phyloP scores from a whole-genome alignment of 2,329 filamentous ascomycete species.

The Bipolaris oryzae region DNA sequence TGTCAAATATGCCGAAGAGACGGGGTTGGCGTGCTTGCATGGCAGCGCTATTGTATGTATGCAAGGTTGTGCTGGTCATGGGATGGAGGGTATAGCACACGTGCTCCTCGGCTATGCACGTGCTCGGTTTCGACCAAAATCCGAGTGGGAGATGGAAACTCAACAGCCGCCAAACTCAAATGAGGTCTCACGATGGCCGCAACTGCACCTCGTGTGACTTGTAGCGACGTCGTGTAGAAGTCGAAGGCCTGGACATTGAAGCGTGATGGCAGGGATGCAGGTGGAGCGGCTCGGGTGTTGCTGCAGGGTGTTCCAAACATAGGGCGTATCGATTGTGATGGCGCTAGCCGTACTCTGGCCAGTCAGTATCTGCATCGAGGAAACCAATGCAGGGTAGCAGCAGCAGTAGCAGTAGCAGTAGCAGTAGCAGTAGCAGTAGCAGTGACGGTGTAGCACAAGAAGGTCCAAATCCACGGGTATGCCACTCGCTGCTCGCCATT shows the following conservation, averaged over 20 bases:
- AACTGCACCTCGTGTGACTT: background rate
- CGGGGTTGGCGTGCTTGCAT: background rate
- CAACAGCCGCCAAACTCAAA: background rate
- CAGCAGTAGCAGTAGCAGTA: no score
- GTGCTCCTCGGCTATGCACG: background rate
- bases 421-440: no score
- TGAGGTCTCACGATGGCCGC: background rate
- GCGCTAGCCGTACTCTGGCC: background rate
- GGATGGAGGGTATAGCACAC: background rate
- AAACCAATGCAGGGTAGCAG: slow-evolving; percentile 13
- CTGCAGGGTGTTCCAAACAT: slow-evolving; percentile 11
- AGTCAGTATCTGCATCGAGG: background rate
- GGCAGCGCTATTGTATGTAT: background rate
- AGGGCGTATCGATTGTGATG: slow-evolving; percentile 16
- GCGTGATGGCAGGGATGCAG: slow-evolving; percentile 7
- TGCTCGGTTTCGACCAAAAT: background rate
- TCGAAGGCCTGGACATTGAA: background rate
- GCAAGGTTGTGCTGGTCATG: slow-evolving; percentile 6
- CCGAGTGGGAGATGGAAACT: background rate
- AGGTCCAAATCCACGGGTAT: background rate
- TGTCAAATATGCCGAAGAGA: background rate
- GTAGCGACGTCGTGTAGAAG: background rate
- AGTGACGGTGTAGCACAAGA: slow-evolving; percentile 4
- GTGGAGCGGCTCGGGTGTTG: background rate
- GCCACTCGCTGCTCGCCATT: background rate